These are phyloP conservation scores for grape (Vitis vinifera) DNA, from an alignment of 164 flowering plant species.

Conservation along the genomic window ASM3070453v1 NC_081823.1:26997001-26997500, in stretches of 20 bases:
- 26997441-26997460: too few species aligned
- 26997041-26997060: background rate
- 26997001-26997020: background rate
- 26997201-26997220: background rate
- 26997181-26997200: too few species aligned
- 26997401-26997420: too few species aligned
- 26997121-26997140: background rate
- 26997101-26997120: background rate
- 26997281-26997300: background rate
- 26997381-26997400: too few species aligned
- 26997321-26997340: background rate
- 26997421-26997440: too few species aligned
- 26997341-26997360: too few species aligned
- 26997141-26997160: too few species aligned
- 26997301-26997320: background rate
- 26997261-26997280: background rate
- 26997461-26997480: too few species aligned
- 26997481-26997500: too few species aligned
- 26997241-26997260: background rate
- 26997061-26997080: background rate
- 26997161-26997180: too few species aligned
- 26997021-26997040: background rate
- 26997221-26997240: background rate
- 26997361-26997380: too few species aligned
- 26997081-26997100: background rate